Evolutionary conservation across 306 rosid species (phyloP).

Genomic region (Carpinus fangiana): DNA sequence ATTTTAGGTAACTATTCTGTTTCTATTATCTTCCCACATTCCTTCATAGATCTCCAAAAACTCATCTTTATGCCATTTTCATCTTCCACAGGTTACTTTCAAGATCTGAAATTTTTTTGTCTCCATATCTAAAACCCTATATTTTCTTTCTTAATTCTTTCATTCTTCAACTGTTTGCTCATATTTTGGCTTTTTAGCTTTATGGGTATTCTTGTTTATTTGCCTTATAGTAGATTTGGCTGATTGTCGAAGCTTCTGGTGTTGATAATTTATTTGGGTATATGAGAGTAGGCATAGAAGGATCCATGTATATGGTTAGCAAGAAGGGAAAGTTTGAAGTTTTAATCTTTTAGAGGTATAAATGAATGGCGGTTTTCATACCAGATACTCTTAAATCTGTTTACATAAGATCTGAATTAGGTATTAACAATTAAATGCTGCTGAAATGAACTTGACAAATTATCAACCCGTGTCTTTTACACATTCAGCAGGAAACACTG

Average conservation of each 20-base stretch:
- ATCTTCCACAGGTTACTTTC: slow-evolving; percentile 17
- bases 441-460: neutral
- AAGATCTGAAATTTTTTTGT: slow-evolving; percentile 34
- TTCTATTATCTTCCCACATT: slow-evolving; percentile 4
- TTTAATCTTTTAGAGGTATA: too few species aligned
- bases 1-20: neutral
- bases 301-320: too few species aligned
- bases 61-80: slow-evolving; percentile 28
- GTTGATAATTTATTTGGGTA: neutral
- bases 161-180: slow-evolving; percentile 8
- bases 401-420: neutral
- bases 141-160: neutral
- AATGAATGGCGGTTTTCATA: neutral
- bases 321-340: too few species aligned
- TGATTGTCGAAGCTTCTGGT: slow-evolving; percentile 23
- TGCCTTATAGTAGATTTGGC: slow-evolving; percentile 31
- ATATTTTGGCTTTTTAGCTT: slow-evolving; percentile 29
- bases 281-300: too few species aligned
- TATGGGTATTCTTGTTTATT: slow-evolving; percentile 35
- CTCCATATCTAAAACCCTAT: slow-evolving; percentile 8
- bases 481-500: neutral
- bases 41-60: slow-evolving; percentile 31
- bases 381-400: neutral
- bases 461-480: neutral
- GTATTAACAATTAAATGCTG: neutral